A percentile compares a stretch with the other conserved stretches of the same genome.
These are phyloP conservation scores for Neonectria neomacrospora DNA, from an alignment of 2,329 filamentous ascomycete genomes.

Conservation along the genomic window DNA sequence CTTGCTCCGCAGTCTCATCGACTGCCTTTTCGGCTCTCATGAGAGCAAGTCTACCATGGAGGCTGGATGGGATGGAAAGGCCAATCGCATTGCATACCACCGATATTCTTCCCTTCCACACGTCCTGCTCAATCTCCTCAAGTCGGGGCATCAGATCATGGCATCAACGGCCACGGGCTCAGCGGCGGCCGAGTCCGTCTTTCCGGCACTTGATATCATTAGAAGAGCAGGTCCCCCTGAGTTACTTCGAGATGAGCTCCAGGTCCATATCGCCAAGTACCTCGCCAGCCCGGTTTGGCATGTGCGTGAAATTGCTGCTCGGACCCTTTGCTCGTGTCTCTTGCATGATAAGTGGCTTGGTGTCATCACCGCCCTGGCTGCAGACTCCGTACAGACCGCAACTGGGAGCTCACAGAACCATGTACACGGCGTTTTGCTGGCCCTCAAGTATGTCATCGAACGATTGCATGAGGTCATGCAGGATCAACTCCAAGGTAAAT, in stretches of 20 bases:
- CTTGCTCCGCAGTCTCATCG: constrained; percentile 86
- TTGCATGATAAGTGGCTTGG: constrained; percentile 62
- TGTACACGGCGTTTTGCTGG: constrained; percentile 68
- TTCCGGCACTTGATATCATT: constrained; percentile 85
- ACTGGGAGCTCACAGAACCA: constrained; percentile 58
- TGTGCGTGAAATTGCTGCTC: constrained; percentile 81
- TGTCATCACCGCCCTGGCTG: constrained; percentile 53
- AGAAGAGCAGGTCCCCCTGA: constrained; percentile 76
- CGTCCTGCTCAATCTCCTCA: constrained; percentile 72
- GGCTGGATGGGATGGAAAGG: constrained; percentile 71
- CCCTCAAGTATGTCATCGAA: constrained; percentile 67
- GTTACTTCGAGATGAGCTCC: constrained; percentile 64
- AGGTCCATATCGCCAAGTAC: constrained; percentile 68
- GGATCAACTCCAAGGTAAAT: constrained; percentile 57
- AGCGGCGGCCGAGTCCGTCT: constrained; percentile 74
- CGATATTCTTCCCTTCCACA: constrained; percentile 73
- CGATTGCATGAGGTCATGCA: constrained; percentile 60
- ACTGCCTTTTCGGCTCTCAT: constrained; percentile 79
- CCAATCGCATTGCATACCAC: constrained; percentile 74
- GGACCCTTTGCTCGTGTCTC: constrained; percentile 74
- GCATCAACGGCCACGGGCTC: constrained; percentile 49
- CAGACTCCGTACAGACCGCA: constrained; percentile 39
- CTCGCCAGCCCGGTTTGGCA: constrained; percentile 80
- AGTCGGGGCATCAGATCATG: constrained; percentile 60
- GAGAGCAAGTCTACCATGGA: constrained; percentile 74